Conservation (phyloP, 179 eudicot genomes). For the Camellia oleifera region DNA sequence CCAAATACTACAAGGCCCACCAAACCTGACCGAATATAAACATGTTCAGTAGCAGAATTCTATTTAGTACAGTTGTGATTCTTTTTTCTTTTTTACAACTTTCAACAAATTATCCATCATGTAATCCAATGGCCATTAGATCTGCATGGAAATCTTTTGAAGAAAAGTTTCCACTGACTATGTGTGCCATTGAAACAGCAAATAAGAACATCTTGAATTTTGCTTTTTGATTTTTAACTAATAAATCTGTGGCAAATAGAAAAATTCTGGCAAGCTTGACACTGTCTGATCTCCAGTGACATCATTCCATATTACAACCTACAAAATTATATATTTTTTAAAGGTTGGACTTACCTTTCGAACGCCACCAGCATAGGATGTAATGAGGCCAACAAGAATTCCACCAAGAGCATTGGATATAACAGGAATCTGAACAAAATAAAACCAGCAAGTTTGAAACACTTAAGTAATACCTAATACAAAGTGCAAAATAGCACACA, state of each 20-base stretch:
- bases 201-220: not conserved
- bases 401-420: slow-evolving; percentile 86
- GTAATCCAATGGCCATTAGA: not conserved
- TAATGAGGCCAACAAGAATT: slow-evolving; percentile 94
- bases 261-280: not conserved
- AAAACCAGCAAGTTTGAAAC: not conserved
- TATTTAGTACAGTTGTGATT: too few relatives aligned
- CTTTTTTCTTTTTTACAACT: too few relatives aligned
- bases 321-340: not conserved
- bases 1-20: not conserved
- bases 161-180: not conserved
- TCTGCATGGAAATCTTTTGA: not conserved
- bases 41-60: too few relatives aligned
- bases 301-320: not conserved
- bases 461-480: not conserved
- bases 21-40: not conserved
- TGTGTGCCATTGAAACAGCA: not conserved
- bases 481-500: slow-evolving; percentile 1
- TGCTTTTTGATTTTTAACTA: not conserved
- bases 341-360: slow-evolving; percentile 65
- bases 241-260: not conserved
- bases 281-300: not conserved
- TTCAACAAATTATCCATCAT: slow-evolving; percentile 1
- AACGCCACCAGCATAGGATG: slow-evolving; percentile 90
- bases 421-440: slow-evolving; percentile 68